Base-by-base conservation (phyloP, 495 filamentous ascomycete species). In the Talaromyces liani region DNA sequence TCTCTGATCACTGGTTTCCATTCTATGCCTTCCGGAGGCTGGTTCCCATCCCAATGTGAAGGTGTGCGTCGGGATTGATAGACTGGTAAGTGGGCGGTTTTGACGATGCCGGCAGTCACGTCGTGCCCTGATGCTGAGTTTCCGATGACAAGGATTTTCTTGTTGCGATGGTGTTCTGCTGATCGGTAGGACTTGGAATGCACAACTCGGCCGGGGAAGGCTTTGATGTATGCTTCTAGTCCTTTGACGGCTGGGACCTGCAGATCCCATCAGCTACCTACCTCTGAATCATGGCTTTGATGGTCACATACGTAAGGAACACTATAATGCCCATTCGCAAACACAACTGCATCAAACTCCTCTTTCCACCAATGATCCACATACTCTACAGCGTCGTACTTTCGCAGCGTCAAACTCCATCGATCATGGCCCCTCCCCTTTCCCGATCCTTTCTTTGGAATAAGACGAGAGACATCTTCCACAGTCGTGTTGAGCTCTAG, bases 81-180 rank as follows among this genome's bases (percentile, higher is more conserved):
- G 10, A 82, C 74, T 0, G 79, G 79, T 0, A 68, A 66, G 0
- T 65, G 51, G 1, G 74, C 77, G 9, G 67, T 60, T 7, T 68
- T 55, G 25, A 74, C 63, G 1, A 82, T 70, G 16, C 79, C 75
- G 3, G 68, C 60, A 2, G 74, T 71, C 2, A 83, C 53, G 65
- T 83, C 80, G 66, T 78, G 76, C 6, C 79, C 80, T 1, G 79
- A 82, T n/a, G 80, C 77, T 2, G 77, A 80, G 72, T 82, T 82
- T 47, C 80, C 79, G 55, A 83, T 75, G 0, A 80, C 55, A 27
- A 83, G 66, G 14, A 83, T 72, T 36, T 64, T 70, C 58, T 79
- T 73, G 25, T 27, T 33, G 18, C 63, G 49, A 67, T 73, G 80
- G 14, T 67, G 20, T 3, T 58, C 56, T 0, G 77, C 68, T 2